Evolutionary conservation across 1,139 yeast species (phyloP).

Genomic region (Taphrina confusa): DNA sequence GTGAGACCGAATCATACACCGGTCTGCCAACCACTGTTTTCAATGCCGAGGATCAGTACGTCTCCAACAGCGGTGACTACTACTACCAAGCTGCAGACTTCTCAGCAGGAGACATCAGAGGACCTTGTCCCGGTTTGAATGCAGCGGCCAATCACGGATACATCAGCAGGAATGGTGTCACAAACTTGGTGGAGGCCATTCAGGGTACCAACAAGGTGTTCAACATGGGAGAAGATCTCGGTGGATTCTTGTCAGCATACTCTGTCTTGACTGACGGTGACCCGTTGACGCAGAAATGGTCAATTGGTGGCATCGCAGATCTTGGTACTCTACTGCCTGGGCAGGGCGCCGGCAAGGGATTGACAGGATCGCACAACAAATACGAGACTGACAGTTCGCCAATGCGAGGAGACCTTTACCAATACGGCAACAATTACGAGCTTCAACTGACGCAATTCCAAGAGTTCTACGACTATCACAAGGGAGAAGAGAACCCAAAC

Average conservation of each 20-base stretch:
- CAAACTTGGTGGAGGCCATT: conserved; percentile 22
- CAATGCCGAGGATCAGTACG: conserved; percentile 22
- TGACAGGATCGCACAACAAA: conserved; percentile 33
- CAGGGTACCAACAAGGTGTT: conserved; percentile 24
- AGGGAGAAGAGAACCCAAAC: conserved; percentile 7
- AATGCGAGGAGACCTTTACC: conserved; percentile 28
- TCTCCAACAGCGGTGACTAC: conserved; percentile 9
- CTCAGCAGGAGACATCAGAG: conserved; percentile 28
- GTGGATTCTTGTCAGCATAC: conserved; percentile 26
- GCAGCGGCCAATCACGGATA: conserved; percentile 31
- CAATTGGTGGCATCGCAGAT: conserved; percentile 19
- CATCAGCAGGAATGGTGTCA: conserved; percentile 25
- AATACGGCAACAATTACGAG: conserved; percentile 31
- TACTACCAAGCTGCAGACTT: conserved; percentile 27
- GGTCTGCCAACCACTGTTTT: conserved; percentile 19
- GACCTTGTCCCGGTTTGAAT: conserved; percentile 31
- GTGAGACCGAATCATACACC: conserved; percentile 4
- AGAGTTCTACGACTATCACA: conserved; percentile 17
- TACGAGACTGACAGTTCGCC: conserved; percentile 35
- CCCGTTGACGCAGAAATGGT: conserved; percentile 20
- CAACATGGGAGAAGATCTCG: conserved; percentile 30
- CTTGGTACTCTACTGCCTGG: conserved; percentile 13
- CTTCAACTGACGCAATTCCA: conserved; percentile 21
- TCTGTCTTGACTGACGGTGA: conserved; percentile 20
- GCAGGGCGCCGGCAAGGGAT: conserved; percentile 6